Evolutionary conservation across 2,329 filamentous ascomycete genomes (phyloP).

Genomic region (Gaeumannomyces tritici): DNA sequence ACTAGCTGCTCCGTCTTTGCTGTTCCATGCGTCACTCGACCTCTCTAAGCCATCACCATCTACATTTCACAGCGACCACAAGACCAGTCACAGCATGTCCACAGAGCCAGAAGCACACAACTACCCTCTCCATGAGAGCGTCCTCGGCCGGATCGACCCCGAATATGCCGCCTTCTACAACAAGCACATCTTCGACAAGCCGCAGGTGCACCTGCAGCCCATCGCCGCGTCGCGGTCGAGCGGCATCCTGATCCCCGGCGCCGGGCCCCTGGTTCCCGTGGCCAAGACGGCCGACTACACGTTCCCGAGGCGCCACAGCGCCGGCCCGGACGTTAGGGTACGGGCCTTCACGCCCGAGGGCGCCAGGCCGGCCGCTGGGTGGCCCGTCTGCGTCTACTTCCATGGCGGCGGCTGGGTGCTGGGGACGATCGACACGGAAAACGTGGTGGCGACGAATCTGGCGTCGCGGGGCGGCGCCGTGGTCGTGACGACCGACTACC

Average conservation of each 20-base stretch:
- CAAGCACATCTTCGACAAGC: constrained; percentile 35
- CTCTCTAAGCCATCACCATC: not conserved
- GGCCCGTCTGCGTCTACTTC: constrained; percentile 46
- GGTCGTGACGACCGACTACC: constrained; percentile 45
- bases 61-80: not conserved
- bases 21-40: no score
- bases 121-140: constrained; percentile 38
- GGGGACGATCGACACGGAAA: constrained; percentile 48
- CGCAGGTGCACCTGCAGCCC: constrained; percentile 45
- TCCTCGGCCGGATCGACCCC: constrained; percentile 32
- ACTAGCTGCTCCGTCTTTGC: not conserved
- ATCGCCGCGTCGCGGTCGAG: constrained; percentile 38
- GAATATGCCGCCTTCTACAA: constrained; percentile 46
- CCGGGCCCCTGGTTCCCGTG: constrained; percentile 36
- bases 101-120: not conserved
- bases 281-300: constrained; percentile 33
- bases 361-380: constrained; percentile 31
- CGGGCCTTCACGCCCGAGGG: constrained; percentile 41
- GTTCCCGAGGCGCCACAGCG: constrained; percentile 30
- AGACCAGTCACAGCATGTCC: not conserved
- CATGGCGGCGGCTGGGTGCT: constrained; percentile 52
- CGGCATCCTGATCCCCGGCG: constrained; percentile 41
- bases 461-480: constrained; percentile 36
- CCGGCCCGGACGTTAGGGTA: constrained; percentile 36
- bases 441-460: constrained; percentile 44